phyloP scores from a whole-genome alignment of 2,329 filamentous ascomycete genomes.

The Colletotrichum sp. region DNA sequence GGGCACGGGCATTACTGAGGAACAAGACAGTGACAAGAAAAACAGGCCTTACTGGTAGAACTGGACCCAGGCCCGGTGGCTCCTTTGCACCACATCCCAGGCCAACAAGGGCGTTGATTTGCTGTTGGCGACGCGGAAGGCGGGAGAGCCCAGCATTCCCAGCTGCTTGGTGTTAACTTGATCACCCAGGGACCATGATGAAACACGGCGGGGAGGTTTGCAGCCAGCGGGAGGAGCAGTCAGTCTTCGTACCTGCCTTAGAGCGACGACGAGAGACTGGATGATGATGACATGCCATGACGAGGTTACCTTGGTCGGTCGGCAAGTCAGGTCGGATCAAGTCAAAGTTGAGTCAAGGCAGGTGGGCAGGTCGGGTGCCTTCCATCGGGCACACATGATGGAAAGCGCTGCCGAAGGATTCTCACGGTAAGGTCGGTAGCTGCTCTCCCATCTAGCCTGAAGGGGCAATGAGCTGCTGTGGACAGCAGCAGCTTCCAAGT shows the following conservation, averaged over 20 bases:
- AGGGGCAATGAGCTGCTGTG: conserved; percentile 4
- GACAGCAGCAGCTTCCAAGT: background rate
- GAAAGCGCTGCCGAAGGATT: background rate
- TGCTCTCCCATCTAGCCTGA: background rate
- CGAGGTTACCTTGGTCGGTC: background rate
- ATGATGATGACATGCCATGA: conserved; percentile 15
- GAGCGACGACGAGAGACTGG: background rate
- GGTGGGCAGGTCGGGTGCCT: background rate
- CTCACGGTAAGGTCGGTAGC: background rate
- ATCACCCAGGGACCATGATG: conserved; percentile 12
- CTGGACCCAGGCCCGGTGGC: background rate
- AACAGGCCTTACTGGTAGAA: background rate
- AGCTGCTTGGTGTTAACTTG: conserved; percentile 7
- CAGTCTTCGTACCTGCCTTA: background rate
- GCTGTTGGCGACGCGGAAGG: background rate
- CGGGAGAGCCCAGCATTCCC: background rate
- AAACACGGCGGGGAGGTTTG: conserved; percentile 12
- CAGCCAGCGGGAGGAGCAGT: background rate
- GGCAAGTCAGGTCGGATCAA: background rate
- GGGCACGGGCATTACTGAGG: background rate
- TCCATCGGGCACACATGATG: background rate
- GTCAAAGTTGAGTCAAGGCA: background rate
- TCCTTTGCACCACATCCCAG: background rate
- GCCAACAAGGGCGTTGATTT: background rate
- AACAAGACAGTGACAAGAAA: background rate